Evolutionary conservation across 2,329 filamentous ascomycete species (phyloP).

Genomic region (Dactylellina sp.): DNA sequence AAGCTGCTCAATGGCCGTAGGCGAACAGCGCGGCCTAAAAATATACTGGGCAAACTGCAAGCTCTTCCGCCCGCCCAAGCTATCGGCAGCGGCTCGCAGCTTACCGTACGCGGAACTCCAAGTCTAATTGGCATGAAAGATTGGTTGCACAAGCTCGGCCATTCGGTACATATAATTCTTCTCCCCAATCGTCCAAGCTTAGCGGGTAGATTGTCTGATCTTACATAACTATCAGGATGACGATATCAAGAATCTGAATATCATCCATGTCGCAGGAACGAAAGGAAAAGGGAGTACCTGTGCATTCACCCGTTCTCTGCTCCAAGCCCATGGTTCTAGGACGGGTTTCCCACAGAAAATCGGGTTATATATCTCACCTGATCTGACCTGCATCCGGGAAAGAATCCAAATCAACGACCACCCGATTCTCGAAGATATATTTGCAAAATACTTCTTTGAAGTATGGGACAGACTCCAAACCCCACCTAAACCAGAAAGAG

Average conservation of each 20-base stretch:
- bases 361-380: slow-evolving; percentile 60
- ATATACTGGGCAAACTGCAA: not conserved
- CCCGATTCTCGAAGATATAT: slow-evolving; percentile 60
- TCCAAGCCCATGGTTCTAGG: slow-evolving; percentile 63
- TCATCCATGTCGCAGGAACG: slow-evolving; percentile 79
- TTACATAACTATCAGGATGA: slow-evolving; percentile 5
- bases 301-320: slow-evolving; percentile 74
- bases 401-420: slow-evolving; percentile 63
- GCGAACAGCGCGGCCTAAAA: slow-evolving; percentile 1
- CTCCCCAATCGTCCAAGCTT: not conserved
- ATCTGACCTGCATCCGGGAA: slow-evolving; percentile 61
- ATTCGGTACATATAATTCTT: slow-evolving; percentile 16
- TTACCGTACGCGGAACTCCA: slow-evolving; percentile 5
- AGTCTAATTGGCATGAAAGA: slow-evolving; percentile 25
- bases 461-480: slow-evolving; percentile 64
- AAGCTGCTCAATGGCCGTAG: not conserved
- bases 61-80: not conserved
- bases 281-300: slow-evolving; percentile 82
- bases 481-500: slow-evolving; percentile 60
- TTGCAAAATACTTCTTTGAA: slow-evolving; percentile 61
- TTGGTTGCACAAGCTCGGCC: slow-evolving; percentile 13
- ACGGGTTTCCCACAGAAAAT: slow-evolving; percentile 60
- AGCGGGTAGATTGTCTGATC: not conserved
- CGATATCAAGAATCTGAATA: slow-evolving; percentile 73
- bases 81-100: not conserved